Evolutionary conservation across 2,329 filamentous ascomycete species (phyloP).

Genomic region (Coleophoma crateriformis): DNA sequence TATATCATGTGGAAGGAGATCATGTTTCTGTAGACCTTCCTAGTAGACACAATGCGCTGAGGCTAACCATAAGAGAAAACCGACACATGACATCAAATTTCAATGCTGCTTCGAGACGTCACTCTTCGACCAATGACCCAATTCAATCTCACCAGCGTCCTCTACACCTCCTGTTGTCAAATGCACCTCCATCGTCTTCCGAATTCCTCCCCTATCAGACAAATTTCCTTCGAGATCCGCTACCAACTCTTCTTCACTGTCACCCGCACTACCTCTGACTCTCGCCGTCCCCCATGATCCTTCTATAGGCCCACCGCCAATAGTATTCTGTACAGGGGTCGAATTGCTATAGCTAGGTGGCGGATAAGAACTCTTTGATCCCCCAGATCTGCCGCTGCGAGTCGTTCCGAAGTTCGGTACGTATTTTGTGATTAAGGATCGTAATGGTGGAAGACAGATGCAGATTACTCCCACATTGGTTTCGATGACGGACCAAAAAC

Average conservation of each 20-base stretch:
- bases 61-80: too few relatives aligned
- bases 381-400: neutral
- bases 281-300: neutral
- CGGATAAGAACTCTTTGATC: neutral
- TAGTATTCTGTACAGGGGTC: neutral
- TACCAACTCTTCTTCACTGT: neutral
- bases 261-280: neutral
- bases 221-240: neutral
- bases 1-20: too few relatives aligned
- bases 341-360: neutral
- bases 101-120: neutral
- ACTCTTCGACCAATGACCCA: neutral
- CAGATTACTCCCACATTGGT: conserved; percentile 29
- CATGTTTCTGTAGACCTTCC: too few relatives aligned
- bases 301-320: neutral
- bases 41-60: too few relatives aligned
- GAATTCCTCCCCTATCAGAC: neutral
- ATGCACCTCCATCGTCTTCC: neutral
- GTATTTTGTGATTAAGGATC: neutral
- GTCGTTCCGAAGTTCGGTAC: neutral
- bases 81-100: neutral
- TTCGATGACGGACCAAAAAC: conserved; percentile 30
- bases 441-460: conserved; percentile 25
- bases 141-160: neutral
- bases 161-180: neutral